Percentiles rank a stretch among this genome's conserved stretches.
Conservation (phyloP, 2,329 filamentous ascomycete species). For the Arachnopeziza araneosa region DNA sequence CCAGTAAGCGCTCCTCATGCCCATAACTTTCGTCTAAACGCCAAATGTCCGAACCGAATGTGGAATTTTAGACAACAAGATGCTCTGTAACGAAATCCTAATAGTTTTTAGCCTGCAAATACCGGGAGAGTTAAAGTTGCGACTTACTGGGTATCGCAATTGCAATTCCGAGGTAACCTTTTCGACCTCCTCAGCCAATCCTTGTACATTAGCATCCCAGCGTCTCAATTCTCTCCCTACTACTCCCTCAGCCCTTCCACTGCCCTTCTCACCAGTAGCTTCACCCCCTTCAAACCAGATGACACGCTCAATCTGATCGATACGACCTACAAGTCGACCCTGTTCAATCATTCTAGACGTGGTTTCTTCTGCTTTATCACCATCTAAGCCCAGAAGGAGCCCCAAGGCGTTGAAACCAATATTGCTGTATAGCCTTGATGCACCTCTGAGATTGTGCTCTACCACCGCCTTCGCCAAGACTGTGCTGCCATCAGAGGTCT, state of each 20-base stretch:
- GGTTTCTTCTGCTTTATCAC: conserved; percentile 80
- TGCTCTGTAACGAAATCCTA: conserved; percentile 53
- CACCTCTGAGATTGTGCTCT: conserved; percentile 90
- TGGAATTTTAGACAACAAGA: conserved; percentile 36
- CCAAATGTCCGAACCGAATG: conserved; percentile 10
- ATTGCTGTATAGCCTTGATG: conserved; percentile 73
- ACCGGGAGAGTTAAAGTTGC: not conserved
- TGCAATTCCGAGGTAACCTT: conserved; percentile 77
- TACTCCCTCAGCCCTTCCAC: conserved; percentile 56
- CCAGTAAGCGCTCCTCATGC: conserved; percentile 12
- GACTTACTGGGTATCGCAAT: conserved; percentile 67
- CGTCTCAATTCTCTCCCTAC: conserved; percentile 68
- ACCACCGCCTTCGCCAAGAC: conserved; percentile 90
- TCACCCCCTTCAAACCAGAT: conserved; percentile 81
- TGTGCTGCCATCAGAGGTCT: conserved; percentile 83
- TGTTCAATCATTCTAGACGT: conserved; percentile 96
- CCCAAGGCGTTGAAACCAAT: conserved; percentile 73
- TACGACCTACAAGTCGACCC: conserved; percentile 77
- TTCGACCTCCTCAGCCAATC: conserved; percentile 83
- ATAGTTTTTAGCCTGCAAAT: not conserved
- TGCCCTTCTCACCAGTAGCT: conserved; percentile 62
- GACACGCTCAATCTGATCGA: conserved; percentile 86
- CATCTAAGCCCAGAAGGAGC: conserved; percentile 68
- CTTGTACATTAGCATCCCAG: conserved; percentile 88
- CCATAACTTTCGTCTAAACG: conserved; percentile 21